phyloP scores from a whole-genome alignment of 2,329 filamentous ascomycete species.

The Aspergillus quadricinctus region DNA sequence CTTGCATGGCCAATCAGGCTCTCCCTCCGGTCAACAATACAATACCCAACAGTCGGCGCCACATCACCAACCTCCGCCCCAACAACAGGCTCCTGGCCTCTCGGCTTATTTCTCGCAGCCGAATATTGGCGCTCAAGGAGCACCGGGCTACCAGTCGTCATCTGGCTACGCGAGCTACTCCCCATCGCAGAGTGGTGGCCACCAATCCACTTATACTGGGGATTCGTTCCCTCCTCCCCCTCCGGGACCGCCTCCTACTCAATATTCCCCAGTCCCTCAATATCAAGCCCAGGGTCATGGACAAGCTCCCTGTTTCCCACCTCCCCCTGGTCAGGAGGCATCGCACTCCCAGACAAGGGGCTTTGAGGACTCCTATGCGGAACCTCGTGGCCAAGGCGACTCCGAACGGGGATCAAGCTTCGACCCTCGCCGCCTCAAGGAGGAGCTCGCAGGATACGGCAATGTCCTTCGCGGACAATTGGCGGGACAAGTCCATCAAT shows the following conservation, averaged over 20 bases:
- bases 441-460: conserved; percentile 36
- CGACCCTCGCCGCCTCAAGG: conserved; percentile 31
- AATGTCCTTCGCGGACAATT: conserved; percentile 37
- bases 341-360: conserved; percentile 31
- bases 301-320: conserved; percentile 39
- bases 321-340: conserved; percentile 33
- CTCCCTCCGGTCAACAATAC: conserved; percentile 14
- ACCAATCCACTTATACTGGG: conserved; percentile 27
- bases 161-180: conserved; percentile 9
- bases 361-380: conserved; percentile 31
- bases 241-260: conserved; percentile 28
- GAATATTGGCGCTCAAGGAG: neutral
- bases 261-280: conserved; percentile 10
- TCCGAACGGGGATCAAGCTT: conserved; percentile 29
- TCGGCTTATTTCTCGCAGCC: conserved; percentile 1
- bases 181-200: conserved; percentile 8
- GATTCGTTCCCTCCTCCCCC: conserved; percentile 39
- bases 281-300: conserved; percentile 15
- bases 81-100: conserved; percentile 2
- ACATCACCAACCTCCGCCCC: conserved; percentile 10
- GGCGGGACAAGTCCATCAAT: conserved; percentile 42
- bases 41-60: conserved; percentile 4
- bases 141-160: conserved; percentile 4
- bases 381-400: conserved; percentile 30
- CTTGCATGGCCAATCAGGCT: conserved; percentile 30